Evolutionary conservation across 2,329 filamentous ascomycete genomes (phyloP).

Genomic region (Diaporthe vaccinii): DNA sequence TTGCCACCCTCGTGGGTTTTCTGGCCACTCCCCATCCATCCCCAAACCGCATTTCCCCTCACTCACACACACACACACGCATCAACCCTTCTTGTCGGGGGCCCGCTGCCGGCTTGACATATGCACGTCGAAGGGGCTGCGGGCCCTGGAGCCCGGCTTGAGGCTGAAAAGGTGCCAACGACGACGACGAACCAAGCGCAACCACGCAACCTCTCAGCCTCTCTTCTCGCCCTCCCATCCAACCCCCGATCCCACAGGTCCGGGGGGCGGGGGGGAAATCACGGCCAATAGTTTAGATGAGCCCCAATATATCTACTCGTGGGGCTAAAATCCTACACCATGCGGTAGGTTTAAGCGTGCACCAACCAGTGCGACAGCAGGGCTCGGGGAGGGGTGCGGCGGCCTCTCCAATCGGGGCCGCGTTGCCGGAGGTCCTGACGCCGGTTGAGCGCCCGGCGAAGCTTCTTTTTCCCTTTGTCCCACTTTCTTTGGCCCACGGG

Average conservation of each 20-base stretch:
- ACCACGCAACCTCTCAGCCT: neutral
- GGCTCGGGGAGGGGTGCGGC: neutral
- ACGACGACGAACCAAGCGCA: neutral
- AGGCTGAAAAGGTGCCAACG: slow-evolving; percentile 15
- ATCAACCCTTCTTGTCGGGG: neutral
- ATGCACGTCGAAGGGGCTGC: slow-evolving; percentile 8
- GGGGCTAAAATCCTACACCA: slow-evolving; percentile 22
- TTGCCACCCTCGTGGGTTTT: slow-evolving; percentile 6
- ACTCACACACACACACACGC: neutral
- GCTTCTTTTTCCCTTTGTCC: neutral
- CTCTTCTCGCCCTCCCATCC: neutral
- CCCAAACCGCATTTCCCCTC: no score
- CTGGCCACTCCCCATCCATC: neutral
- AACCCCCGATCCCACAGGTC: neutral
- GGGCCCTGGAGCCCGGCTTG: neutral
- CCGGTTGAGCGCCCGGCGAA: neutral
- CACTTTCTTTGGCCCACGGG: neutral
- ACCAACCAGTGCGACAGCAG: neutral
- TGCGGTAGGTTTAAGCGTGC: slow-evolving; percentile 9
- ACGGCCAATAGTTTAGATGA: neutral
- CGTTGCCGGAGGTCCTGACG: slow-evolving; percentile 13
- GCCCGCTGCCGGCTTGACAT: slow-evolving; percentile 17
- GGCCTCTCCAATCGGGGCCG: slow-evolving; percentile 19
- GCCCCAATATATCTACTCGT: neutral
- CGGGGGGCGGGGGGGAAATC: neutral